phyloP scores from a whole-genome alignment of 2,329 filamentous ascomycete genomes.

The Tolypocladium capitatum region DNA sequence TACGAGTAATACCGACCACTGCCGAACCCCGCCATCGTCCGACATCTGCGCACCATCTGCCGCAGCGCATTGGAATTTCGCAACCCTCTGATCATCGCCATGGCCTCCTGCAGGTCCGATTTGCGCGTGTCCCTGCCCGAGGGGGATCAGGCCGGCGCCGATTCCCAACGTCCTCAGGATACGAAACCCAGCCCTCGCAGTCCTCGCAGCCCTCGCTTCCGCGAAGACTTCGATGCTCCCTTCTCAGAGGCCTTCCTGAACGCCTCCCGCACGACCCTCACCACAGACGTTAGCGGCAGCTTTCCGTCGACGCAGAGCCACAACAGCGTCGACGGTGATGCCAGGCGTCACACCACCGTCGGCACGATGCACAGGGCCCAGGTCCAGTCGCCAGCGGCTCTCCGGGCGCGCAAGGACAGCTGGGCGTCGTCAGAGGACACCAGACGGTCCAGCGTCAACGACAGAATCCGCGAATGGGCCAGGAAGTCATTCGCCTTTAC shows the following conservation, averaged over 20 bases:
- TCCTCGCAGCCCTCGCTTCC: constrained; percentile 22
- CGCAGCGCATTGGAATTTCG: background rate
- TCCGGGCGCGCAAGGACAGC: constrained; percentile 9
- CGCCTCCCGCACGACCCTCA: constrained; percentile 14
- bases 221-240: constrained; percentile 24
- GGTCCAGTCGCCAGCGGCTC: background rate
- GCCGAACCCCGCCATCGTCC: background rate
- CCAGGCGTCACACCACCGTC: constrained; percentile 2
- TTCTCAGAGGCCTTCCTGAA: constrained; percentile 22
- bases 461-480: constrained; percentile 20
- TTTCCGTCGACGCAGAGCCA: constrained; percentile 12
- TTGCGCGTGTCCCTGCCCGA: constrained; percentile 4
- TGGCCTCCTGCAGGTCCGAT: constrained; percentile 15
- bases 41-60: background rate
- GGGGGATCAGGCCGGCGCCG: background rate
- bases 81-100: constrained; percentile 2
- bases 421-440: constrained; percentile 15
- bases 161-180: constrained; percentile 7
- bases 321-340: constrained; percentile 13
- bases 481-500: constrained; percentile 16
- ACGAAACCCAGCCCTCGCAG: constrained; percentile 9
- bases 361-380: background rate
- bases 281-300: constrained; percentile 12
- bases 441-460: constrained; percentile 17
- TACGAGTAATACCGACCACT: no score